A percentile compares a stretch with the other conserved stretches of the same genome.
Evolutionary conservation across 2,329 filamentous ascomycete species (phyloP).

Genomic region (Colletotrichum sp.): DNA sequence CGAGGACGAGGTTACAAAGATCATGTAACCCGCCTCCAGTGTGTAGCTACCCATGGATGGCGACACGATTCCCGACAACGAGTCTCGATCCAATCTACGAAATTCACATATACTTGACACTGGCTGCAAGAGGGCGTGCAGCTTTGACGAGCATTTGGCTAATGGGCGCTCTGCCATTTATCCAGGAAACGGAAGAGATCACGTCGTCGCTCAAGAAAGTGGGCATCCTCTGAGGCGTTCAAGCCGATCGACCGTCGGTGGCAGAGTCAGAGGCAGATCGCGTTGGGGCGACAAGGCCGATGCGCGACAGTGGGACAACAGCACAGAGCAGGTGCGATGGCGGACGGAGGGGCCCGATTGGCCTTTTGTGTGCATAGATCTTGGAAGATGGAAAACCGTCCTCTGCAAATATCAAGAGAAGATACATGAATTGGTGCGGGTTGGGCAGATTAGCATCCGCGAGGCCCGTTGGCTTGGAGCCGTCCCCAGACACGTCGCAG

Average conservation of each 20-base stretch:
- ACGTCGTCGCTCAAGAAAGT: slow-evolving; percentile 39
- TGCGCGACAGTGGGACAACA: background rate
- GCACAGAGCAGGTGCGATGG: background rate
- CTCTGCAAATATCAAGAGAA: slow-evolving; percentile 46
- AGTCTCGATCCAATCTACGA: background rate
- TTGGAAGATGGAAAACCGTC: slow-evolving; percentile 50
- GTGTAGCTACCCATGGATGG: slow-evolving; percentile 11
- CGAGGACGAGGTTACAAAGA: slow-evolving; percentile 88
- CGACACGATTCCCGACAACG: background rate
- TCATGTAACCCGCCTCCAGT: slow-evolving; percentile 67
- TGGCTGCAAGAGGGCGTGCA: background rate
- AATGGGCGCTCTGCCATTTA: slow-evolving; percentile 24
- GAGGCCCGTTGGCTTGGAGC: background rate
- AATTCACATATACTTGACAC: background rate
- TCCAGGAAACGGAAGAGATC: slow-evolving; percentile 39
- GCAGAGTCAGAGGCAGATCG: background rate
- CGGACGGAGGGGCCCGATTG: slow-evolving; percentile 13
- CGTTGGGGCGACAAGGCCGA: background rate
- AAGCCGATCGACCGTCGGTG: background rate
- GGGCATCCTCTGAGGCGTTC: slow-evolving; percentile 42
- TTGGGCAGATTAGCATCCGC: background rate
- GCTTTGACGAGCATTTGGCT: slow-evolving; percentile 23
- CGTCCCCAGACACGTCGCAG: background rate
- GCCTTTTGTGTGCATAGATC: slow-evolving; percentile 44
- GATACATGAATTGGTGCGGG: slow-evolving; percentile 8